Base-by-base conservation (phyloP, 169 alveolate genomes). In the Eimeria maxima region DNA sequence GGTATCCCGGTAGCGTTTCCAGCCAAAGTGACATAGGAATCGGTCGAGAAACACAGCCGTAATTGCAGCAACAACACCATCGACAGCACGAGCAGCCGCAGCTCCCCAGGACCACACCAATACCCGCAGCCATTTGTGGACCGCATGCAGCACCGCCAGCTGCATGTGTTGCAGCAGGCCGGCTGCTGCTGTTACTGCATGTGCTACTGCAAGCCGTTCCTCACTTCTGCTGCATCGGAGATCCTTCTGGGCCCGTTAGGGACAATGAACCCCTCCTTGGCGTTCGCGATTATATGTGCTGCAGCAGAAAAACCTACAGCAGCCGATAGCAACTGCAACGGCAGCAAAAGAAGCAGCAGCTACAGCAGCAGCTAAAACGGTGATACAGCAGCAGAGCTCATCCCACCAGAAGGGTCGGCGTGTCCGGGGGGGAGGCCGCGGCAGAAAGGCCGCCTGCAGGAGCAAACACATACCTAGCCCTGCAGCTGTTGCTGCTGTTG, bases 391-490 rank as follows among this genome's bases (percentile, higher is more conserved):
- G 42, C 60, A 7, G 2, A 11, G 60, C 60, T 11, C 60, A 53
- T 53, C 84, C 29, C 53, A 88, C 94, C 81, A n/a, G 94, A 60
- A 73, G 94, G 94, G 47, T 88, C 94, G 27, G 69, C 63, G 5
- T 57, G 27, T 27, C 22, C 63, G 10, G 69, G 86, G 38, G 67
- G 69, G 22, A 74, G 94, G 4, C 67, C 74, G 42, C 83, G 94
- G 20, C 86, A 53, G 57, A 88, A 88, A 38, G 94, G 94, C 14
- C 94, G 83, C 50, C 94, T 88, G 94, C 63, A 88, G 20, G 38
- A 45, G 67, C 53, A 86, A 10, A 38, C 50, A 63, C 42, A 24
- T 10, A 45, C 90, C 90, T 20, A 65, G 47, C 24, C 50, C 71
- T 29, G 73, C 90, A 13, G 90, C 90, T 10, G 73, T 50, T 20